Evolutionary conservation across 2,329 filamentous ascomycete genomes (phyloP), one percentile per base, ranked within the genome.

Genomic region (Ascochyta fabae): DNA sequence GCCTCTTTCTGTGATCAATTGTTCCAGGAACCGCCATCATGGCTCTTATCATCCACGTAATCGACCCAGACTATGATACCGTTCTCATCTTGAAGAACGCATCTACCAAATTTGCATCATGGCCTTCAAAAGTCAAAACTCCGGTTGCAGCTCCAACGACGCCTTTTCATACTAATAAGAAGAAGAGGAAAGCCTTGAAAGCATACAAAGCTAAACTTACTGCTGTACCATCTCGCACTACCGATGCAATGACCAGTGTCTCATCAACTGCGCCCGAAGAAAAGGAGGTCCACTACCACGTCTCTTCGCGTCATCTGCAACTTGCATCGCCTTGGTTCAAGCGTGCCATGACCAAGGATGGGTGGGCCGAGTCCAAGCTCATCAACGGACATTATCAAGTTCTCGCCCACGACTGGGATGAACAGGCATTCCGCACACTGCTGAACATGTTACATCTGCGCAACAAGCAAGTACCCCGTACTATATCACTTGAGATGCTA

Each of bases 371-470:
- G 23, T 33, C 15, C 1, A 29, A 55, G 16, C 13, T 42, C 12
- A 34, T 29, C 7, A 57, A 65, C 16, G 53, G 64, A 10, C 48
- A 29, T 1, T 65, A 50, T 43, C 49, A 59, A 23, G 19, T 66
- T 7, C 1, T 23, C 1, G 55, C 60, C 9, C 33, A 54, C 1
- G 60, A 62, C 67, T 67, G 60, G 64, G 72, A 82, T 48, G 60
- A 68, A 4, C 66, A 76, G 6, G 78, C 79, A 0, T 70, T 82
- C 4, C 65, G 74, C 8, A 75, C 77, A 16, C 49, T 82, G 1
- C 65, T 83, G 43, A 75, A 80, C 53, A 77, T 80, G n/a, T 66
- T 83, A 9, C 81, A 83, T 64, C 71, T 76, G 44, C 74, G 74
- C 3, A 74, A 71, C 13, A 58, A 69, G n/a, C 71, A 76, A 38